phyloP scores from a whole-genome alignment of 768 basidiomycete genomes.

The Rhodosporidiobolus sp. region DNA sequence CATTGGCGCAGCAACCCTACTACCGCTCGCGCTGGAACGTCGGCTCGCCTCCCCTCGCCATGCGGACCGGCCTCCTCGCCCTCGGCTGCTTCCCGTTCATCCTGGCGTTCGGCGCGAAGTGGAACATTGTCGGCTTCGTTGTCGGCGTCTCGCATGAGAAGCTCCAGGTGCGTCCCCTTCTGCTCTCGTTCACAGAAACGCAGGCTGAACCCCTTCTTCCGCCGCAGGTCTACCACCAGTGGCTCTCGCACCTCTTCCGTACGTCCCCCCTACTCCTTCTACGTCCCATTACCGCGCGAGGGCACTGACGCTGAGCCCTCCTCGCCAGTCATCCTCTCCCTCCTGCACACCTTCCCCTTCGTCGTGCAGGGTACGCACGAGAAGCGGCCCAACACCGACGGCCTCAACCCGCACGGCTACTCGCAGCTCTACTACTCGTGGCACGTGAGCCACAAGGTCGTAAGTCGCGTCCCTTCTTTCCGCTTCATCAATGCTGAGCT shows the following conservation, averaged over 20 bases:
- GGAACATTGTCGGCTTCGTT: conserved; percentile 42
- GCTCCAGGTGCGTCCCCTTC: conserved; percentile 16
- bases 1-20: background rate
- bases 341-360: conserved; percentile 43
- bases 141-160: conserved; percentile 47
- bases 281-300: background rate
- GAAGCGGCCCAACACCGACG: conserved; percentile 34
- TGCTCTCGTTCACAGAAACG: background rate
- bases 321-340: conserved; percentile 29
- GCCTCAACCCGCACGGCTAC: conserved; percentile 30
- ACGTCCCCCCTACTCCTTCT: background rate
- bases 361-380: conserved; percentile 38
- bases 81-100: conserved; percentile 44
- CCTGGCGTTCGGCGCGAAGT: conserved; percentile 44
- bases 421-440: conserved; percentile 36
- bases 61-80: conserved; percentile 40
- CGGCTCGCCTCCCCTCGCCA: conserved; percentile 42
- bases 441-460: conserved; percentile 37
- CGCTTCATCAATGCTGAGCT: no score
- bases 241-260: conserved; percentile 41
- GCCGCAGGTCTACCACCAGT: conserved; percentile 43
- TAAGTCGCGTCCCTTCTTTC: background rate
- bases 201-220: background rate
- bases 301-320: background rate
- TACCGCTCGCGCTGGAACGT: conserved; percentile 44